Conservation (phyloP, 2,329 filamentous ascomycete species). For the Gaeumannomyces sp. region DNA sequence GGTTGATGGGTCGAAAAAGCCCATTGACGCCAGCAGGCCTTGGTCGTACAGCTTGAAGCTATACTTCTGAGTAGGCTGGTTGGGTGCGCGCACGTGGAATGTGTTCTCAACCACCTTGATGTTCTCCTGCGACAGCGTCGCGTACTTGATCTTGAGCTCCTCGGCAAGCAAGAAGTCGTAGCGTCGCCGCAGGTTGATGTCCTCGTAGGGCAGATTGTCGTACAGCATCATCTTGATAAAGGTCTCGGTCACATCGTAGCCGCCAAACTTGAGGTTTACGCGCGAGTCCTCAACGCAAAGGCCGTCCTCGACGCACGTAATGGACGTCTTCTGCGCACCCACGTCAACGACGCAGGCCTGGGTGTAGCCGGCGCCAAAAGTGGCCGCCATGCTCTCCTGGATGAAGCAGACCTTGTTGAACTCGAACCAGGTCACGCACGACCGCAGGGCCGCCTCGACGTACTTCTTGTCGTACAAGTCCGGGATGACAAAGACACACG, state of each 20-base stretch:
- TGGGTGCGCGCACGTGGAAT: slow-evolving; percentile 84
- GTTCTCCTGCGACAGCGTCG: slow-evolving; percentile 83
- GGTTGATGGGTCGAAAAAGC: slow-evolving; percentile 82
- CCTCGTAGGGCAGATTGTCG: slow-evolving; percentile 90
- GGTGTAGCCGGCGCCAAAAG: slow-evolving; percentile 91
- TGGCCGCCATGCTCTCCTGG: slow-evolving; percentile 90
- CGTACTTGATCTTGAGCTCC: slow-evolving; percentile 89
- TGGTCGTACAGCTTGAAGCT: slow-evolving; percentile 97
- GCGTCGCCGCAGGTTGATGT: slow-evolving; percentile 83
- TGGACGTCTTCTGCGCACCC: slow-evolving; percentile 93
- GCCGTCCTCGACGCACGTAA: slow-evolving; percentile 95
- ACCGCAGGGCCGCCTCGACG: slow-evolving; percentile 76
- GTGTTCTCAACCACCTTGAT: slow-evolving; percentile 84
- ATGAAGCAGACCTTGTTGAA: slow-evolving; percentile 89
- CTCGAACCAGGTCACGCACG: slow-evolving; percentile 82
- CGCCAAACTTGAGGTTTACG: slow-evolving; percentile 91
- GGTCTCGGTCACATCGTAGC: slow-evolving; percentile 84
- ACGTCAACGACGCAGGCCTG: slow-evolving; percentile 94
- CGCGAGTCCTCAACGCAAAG: slow-evolving; percentile 92
- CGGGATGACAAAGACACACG: slow-evolving; percentile 93
- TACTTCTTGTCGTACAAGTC: slow-evolving; percentile 95
- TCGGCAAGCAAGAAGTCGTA: slow-evolving; percentile 93
- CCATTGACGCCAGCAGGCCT: slow-evolving; percentile 88
- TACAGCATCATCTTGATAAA: slow-evolving; percentile 98
- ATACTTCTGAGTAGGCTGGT: slow-evolving; percentile 87